These are phyloP conservation scores for Nemania sp. DNA, from an alignment of 2,329 filamentous ascomycete genomes.

Conservation along the genomic window DNA sequence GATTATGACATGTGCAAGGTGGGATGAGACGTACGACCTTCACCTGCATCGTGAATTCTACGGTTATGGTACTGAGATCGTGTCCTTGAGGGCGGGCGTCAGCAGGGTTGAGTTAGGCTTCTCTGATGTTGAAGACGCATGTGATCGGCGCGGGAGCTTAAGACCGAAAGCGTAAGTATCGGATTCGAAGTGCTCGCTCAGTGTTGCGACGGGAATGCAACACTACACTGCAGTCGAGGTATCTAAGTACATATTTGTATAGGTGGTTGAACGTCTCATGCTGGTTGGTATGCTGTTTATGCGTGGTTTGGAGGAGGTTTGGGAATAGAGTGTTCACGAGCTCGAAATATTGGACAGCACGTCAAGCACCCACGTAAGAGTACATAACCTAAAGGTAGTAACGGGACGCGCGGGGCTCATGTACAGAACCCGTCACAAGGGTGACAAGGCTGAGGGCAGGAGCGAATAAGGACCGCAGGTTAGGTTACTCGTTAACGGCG, in stretches of 20 bases:
- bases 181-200: slow-evolving; percentile 3
- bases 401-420: slow-evolving; percentile 22
- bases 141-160: slow-evolving; percentile 21
- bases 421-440: slow-evolving; percentile 23
- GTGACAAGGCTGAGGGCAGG: slow-evolving; percentile 33
- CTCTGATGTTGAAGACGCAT: slow-evolving; percentile 29
- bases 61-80: neutral
- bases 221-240: neutral
- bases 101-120: slow-evolving; percentile 4
- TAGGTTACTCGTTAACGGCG: neutral
- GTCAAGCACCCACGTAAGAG: too few species aligned
- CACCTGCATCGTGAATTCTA: slow-evolving; percentile 34
- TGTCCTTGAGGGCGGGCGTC: neutral
- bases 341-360: too few species aligned
- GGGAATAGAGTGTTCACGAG: too few species aligned
- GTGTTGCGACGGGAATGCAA: slow-evolving; percentile 1
- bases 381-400: too few species aligned
- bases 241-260: neutral
- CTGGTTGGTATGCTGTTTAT: neutral
- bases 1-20: too few species aligned
- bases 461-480: slow-evolving; percentile 30
- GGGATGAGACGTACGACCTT: slow-evolving; percentile 35
- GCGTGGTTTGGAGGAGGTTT: too few species aligned
- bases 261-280: slow-evolving; percentile 6
- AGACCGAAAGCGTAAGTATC: neutral